phyloP scores from a whole-genome alignment of 1,284 basidiomycete species.

The Rhodofomes roseus region DNA sequence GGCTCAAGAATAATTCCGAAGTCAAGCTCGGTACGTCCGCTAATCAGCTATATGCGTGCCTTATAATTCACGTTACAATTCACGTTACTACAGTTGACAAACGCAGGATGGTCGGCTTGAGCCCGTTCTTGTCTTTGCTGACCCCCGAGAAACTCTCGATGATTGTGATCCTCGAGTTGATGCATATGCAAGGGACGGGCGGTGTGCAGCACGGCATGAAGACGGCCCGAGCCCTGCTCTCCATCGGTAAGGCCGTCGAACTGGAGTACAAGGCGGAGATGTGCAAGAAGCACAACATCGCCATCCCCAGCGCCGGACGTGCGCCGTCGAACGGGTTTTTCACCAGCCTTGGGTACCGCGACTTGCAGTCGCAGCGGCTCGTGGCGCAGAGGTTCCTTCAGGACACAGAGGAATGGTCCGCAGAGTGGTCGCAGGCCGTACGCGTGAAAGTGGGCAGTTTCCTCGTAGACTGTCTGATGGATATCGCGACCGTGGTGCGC shows the following conservation, averaged over 20 bases:
- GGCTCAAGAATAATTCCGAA: constrained; percentile 14
- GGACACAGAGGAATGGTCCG: constrained; percentile 66
- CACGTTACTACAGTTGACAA: too few species aligned
- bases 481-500: constrained; percentile 77
- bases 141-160: constrained; percentile 80
- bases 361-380: constrained; percentile 55
- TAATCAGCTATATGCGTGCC: too few species aligned
- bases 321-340: constrained; percentile 47
- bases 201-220: constrained; percentile 88
- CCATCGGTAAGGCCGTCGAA: constrained; percentile 85
- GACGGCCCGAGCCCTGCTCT: constrained; percentile 80
- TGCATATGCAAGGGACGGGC: constrained; percentile 79
- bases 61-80: neutral
- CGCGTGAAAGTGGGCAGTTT: constrained; percentile 82
- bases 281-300: constrained; percentile 65
- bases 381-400: constrained; percentile 63
- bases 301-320: constrained; percentile 39
- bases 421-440: constrained; percentile 79
- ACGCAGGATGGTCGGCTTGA: constrained; percentile 26
- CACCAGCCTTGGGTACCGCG: constrained; percentile 51
- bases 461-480: constrained; percentile 82
- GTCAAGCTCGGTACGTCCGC: neutral
- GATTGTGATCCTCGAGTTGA: constrained; percentile 87
- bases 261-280: constrained; percentile 85
- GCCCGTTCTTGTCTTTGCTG: constrained; percentile 75